Conservation (phyloP, 192 early-diverging fungal species). For the Entophlyctis helioformis region DNA sequence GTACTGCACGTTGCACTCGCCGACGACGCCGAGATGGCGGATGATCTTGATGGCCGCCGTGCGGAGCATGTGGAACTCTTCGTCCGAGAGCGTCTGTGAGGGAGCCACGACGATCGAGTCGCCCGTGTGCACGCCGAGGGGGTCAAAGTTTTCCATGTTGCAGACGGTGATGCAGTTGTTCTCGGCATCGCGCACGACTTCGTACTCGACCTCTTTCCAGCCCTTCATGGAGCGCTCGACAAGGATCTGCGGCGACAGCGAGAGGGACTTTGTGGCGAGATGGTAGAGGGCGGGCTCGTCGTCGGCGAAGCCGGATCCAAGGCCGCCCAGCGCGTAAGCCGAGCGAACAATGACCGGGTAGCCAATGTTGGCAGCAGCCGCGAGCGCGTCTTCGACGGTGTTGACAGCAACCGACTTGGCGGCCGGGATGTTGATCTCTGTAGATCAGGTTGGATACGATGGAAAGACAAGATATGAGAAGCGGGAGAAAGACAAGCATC, state of each 20-base stretch:
- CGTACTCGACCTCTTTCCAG: conserved; percentile 99
- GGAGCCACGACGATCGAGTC: conserved; percentile 98
- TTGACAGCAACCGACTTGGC: conserved; percentile 75
- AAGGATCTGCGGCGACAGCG: conserved; percentile 84
- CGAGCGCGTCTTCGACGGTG: conserved; percentile 74
- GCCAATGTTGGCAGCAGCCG: conserved; percentile 84
- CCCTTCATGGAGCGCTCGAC: conserved; percentile 98
- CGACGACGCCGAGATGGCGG: conserved; percentile 91
- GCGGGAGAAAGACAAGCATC: no score
- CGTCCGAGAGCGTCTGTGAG: conserved; percentile 91
- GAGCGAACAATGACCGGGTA: conserved; percentile 95
- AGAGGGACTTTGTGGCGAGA: conserved; percentile 78
- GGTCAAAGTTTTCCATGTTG: conserved; percentile 99
- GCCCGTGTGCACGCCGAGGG: conserved; percentile 97
- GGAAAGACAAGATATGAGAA: not conserved
- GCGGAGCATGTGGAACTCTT: conserved; percentile 98
- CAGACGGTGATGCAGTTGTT: conserved; percentile 99
- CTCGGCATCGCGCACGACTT: conserved; percentile 87
- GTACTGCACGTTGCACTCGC: conserved; percentile 99
- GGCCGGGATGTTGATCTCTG: conserved; percentile 83
- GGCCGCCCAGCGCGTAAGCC: conserved; percentile 90
- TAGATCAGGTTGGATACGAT: no score
- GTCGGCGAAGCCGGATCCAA: conserved; percentile 94
- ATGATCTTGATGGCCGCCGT: conserved; percentile 95
- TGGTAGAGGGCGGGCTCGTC: conserved; percentile 70